Evolutionary conservation across 495 filamentous ascomycete species (phyloP), one percentile per base, ranked within the genome.

Genomic region (Hyphodiscus hymeniophilus): DNA sequence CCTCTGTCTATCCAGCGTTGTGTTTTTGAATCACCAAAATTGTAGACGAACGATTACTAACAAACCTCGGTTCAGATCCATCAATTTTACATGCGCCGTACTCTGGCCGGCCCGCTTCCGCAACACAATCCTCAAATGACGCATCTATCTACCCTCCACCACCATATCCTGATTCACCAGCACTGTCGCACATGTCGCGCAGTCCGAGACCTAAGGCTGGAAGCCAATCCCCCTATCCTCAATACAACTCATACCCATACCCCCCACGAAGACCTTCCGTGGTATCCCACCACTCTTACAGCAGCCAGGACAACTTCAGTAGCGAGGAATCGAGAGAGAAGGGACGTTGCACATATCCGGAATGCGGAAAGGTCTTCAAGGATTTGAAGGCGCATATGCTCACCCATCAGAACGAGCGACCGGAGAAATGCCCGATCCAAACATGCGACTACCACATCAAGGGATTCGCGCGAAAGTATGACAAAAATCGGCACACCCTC

Each of bases 401-500:
- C 44, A 99, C 92, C 1, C 92, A 99, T 65, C 86, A 90, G 66
- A 82, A 82, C 44, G 90, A 96, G 63, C 74, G 92, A 13, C 92
- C 92, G 0, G 91, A 97, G 48, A 99, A 99, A 61, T 99, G 92
- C 61, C 92, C 92, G 1, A 96, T 97, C 46, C 70, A 81, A 47
- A 92, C 78, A 8, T 99, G 92, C 72, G 89, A 95, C 57, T 99
- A 95, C 61, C 89, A 95, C 66, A 75, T 76, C 49, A 97, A 96
- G 65, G 92, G 92, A 1, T 99, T 99, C 59, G 91, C 92, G 3
- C 73, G 92, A 33, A 99, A 97, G 59, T 99, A 99, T 59, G 92
- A 99, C 66, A 97, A 96, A 69, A 97, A 97, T 63, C 72, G 92
- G n/a, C 92, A 99, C 61, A 95, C 91, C 0, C 63, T 99, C 54